phyloP scores from a whole-genome alignment of 176 grass and related monocot genomes.

The Coix lacrymajobi region DNA sequence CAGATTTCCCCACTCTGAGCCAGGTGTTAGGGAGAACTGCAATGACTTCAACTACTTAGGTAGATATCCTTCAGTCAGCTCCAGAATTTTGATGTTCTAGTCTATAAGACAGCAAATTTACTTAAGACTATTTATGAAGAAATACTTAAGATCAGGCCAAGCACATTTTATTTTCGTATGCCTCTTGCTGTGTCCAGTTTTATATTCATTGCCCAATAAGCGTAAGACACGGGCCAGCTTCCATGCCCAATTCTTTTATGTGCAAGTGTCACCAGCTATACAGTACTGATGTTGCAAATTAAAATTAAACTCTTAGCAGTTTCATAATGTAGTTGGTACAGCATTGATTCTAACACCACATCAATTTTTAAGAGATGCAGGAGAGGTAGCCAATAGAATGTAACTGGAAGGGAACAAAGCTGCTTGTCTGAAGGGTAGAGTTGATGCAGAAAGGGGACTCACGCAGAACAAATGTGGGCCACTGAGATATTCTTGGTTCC shows the following conservation, averaged over 20 bases:
- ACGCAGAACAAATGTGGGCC: slow-evolving; percentile 23
- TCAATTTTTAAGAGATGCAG: background rate
- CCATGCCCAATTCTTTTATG: slow-evolving; percentile 18
- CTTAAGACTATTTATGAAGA: background rate
- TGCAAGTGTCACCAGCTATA: background rate
- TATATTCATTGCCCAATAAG: slow-evolving; percentile 16
- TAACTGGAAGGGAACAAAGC: slow-evolving; percentile 22
- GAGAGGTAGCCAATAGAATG: slow-evolving; percentile 17
- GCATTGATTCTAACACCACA: slow-evolving; percentile 23
- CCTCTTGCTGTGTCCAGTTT: background rate
- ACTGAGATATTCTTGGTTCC: slow-evolving; percentile 34
- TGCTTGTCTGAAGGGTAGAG: slow-evolving; percentile 23
- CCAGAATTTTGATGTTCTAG: background rate
- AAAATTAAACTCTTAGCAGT: slow-evolving; percentile 13
- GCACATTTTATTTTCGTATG: background rate
- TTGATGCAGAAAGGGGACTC: slow-evolving; percentile 25
- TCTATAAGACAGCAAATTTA: background rate
- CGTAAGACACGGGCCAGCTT: background rate
- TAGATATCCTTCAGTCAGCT: background rate
- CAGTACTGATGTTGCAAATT: background rate
- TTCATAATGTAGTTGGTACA: slow-evolving; percentile 17
- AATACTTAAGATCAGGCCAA: slow-evolving; percentile 1
- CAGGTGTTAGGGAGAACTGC: background rate
- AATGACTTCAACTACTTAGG: background rate
- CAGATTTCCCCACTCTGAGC: background rate